These are phyloP conservation scores for Vinca major DNA, from an alignment of 305 asterid genomes.

Conservation along the genomic window DNA sequence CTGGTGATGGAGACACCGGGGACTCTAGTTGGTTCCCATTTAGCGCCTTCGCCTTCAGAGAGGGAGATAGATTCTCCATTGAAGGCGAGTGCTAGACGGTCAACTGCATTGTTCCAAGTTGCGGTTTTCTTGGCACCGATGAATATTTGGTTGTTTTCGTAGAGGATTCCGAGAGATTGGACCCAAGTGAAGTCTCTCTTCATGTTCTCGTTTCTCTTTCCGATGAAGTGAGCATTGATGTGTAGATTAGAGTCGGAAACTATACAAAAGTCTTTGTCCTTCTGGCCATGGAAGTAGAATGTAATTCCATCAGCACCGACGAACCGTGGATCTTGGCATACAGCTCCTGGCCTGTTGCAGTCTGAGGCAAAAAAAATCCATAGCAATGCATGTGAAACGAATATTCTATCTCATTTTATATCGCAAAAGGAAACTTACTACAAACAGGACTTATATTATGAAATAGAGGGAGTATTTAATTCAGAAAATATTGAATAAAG, in stretches of 20 bases:
- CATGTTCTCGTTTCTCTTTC: constrained; percentile 49
- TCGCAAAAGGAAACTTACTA: constrained; percentile 31
- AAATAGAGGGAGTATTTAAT: too few species aligned
- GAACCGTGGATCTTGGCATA: constrained; percentile 76
- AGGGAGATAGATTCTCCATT: constrained; percentile 39
- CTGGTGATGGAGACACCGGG: constrained; percentile 32
- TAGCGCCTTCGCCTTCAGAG: constrained; percentile 33
- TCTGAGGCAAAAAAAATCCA: constrained; percentile 18
- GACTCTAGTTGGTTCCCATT: constrained; percentile 22
- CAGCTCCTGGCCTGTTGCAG: constrained; percentile 71
- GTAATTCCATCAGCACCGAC: constrained; percentile 70
- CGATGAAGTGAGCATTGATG: constrained; percentile 86
- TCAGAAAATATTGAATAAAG: background rate
- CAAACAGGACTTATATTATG: constrained; percentile 45
- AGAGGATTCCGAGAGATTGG: constrained; percentile 67
- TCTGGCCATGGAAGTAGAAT: constrained; percentile 20
- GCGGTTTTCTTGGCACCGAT: constrained; percentile 55
- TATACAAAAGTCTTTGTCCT: constrained; percentile 45
- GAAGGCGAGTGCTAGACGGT: constrained; percentile 42
- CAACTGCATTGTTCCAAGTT: constrained; percentile 45
- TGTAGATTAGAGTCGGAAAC: constrained; percentile 62
- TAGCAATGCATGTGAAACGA: background rate
- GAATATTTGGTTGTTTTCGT: constrained; percentile 38
- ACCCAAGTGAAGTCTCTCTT: constrained; percentile 86
- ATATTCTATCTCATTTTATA: too few species aligned